Evolutionary conservation across 1,139 yeast genomes (phyloP).

Genomic region (Taphrina wiesneri): DNA sequence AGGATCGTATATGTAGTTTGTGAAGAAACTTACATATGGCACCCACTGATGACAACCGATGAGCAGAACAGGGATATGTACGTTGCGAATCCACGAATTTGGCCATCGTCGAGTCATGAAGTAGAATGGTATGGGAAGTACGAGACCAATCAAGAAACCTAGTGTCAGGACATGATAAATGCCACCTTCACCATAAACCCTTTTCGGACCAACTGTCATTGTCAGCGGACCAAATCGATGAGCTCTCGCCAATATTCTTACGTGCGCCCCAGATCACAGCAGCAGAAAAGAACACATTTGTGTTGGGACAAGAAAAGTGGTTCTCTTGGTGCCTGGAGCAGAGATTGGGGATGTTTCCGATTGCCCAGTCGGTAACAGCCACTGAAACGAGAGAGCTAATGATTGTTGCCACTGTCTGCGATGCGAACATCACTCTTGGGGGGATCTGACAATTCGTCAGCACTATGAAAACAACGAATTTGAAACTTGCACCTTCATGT

Average conservation of each 20-base stretch:
- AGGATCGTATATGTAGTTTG: conserved; percentile 48
- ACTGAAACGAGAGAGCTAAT: conserved; percentile 50
- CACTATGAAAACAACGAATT: background rate
- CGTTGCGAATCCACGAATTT: conserved; percentile 44
- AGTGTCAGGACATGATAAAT: conserved; percentile 40
- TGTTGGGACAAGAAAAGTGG: conserved; percentile 39
- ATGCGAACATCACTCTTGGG: conserved; percentile 60
- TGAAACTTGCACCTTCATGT: conserved; percentile 56
- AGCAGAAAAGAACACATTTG: conserved; percentile 53
- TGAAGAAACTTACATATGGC: background rate
- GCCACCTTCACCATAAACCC: conserved; percentile 46
- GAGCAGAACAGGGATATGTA: conserved; percentile 57
- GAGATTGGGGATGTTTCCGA: conserved; percentile 47
- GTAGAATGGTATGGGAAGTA: conserved; percentile 52
- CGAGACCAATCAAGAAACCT: conserved; percentile 58
- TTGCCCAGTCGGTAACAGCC: conserved; percentile 58
- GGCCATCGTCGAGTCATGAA: conserved; percentile 14
- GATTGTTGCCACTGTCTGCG: conserved; percentile 50
- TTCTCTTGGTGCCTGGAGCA: conserved; percentile 49
- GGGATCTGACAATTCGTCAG: background rate
- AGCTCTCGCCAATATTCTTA: no score
- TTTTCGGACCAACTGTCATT: conserved; percentile 55
- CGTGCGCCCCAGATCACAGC: conserved; percentile 55
- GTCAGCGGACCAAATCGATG: no score
- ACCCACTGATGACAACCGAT: conserved; percentile 45